Conservation (phyloP, 768 basidiomycete genomes). For the Auricularia cornea region DNA sequence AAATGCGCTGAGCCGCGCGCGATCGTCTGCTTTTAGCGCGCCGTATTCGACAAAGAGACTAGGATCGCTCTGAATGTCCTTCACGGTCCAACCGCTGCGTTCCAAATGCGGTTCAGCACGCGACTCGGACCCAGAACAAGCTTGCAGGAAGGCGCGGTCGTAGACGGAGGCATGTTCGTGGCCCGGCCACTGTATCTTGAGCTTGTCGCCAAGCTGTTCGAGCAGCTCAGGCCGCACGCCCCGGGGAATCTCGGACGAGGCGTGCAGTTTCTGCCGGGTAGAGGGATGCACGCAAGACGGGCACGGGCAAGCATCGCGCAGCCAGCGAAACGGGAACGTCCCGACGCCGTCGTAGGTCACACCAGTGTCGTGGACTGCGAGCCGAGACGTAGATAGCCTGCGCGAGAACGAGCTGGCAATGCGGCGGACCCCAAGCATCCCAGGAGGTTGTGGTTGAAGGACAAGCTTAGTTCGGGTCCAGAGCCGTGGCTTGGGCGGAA, state of each 20-base stretch:
- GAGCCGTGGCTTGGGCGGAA: too few species aligned
- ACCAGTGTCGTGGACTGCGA: neutral
- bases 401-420: too few species aligned
- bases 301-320: conserved; percentile 80
- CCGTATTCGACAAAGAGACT: conserved; percentile 52
- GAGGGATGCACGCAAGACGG: conserved; percentile 65
- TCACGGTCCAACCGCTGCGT: conserved; percentile 37
- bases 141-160: conserved; percentile 36
- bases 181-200: conserved; percentile 46
- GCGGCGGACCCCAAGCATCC: too few species aligned
- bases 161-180: conserved; percentile 48
- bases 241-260: conserved; percentile 54
- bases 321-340: conserved; percentile 60
- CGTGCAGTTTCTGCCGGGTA: conserved; percentile 68
- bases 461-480: too few species aligned
- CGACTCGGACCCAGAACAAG: conserved; percentile 38
- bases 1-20: conserved; percentile 37
- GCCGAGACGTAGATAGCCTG: too few species aligned
- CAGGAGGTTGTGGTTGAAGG: too few species aligned
- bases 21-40: conserved; percentile 40
- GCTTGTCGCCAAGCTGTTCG: conserved; percentile 30
- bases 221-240: conserved; percentile 43
- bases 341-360: neutral
- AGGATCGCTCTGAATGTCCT: conserved; percentile 25
- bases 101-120: conserved; percentile 32